Evolutionary conservation across 345 rosid genomes (phyloP), one percentile per base, ranked within the genome.

Genomic region (Pistacia integerrima): DNA sequence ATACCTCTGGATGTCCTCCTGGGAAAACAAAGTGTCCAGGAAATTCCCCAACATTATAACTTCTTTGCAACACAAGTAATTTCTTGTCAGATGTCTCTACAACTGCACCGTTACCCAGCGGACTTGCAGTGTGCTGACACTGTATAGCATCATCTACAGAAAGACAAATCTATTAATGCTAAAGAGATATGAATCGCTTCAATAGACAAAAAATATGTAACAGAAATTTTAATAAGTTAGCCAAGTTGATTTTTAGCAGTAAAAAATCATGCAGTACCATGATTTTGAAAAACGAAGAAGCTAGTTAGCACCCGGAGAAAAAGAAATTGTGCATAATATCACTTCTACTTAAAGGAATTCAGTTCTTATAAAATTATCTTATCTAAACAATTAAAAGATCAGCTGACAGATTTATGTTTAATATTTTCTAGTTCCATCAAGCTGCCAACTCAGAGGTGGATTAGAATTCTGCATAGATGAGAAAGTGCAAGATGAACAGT

Each of bases 1-100:
- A 57, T 78, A 90, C 99, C 98, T 93, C 97, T 49, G 98, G 98
- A 85, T 95, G 97, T 35, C 97, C 98, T 67, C 98, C 98, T 14
- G 98, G 98, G 55, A 93, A 93, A 62, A 93, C 99, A 64, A 85
- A 90, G 79, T 93, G 88, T 41, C 98, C 93, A 62, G 99, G 96
- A 85, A 93, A 95, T 74, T 95, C 99, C 59, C 97, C 98, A 54
- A 93, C 98, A 82, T 92, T 89, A 55, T 90, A 56, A 87, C 99
- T 95, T 84, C 98, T 89, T 78, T 84, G 85, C 78, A 93, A 79
- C 62, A 92, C 81, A 41, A 92, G 82, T 68, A 93, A 82, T 90
- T 86, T 90, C 74, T 88, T 76, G 83, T 95, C 98, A 78, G 83
- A 76, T 75, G 98, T 87, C 83, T 90, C 97, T 3, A 90, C 81